These are phyloP conservation scores for Paulownia fortunei DNA, from an alignment of 257 asterid species.

Conservation along the genomic window DNA sequence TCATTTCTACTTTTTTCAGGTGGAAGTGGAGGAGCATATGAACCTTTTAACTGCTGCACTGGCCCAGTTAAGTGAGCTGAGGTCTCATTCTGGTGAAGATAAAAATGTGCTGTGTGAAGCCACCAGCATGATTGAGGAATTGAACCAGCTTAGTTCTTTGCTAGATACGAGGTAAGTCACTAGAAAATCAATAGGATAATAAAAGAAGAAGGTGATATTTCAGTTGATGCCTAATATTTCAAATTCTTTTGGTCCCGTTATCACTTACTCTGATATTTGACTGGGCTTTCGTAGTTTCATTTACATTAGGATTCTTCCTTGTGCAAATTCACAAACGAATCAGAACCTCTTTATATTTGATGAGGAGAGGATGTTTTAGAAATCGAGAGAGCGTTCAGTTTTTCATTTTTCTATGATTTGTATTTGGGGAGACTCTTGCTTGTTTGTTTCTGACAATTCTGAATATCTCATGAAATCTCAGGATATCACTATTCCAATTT, in stretches of 20 bases:
- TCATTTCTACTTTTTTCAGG: constrained; percentile 22
- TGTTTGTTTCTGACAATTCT: neutral
- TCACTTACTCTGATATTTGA: too few species aligned
- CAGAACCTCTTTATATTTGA: neutral
- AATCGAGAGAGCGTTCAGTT: too few species aligned
- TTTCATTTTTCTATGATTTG: neutral
- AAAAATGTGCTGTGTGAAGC: neutral
- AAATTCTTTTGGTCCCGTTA: too few species aligned
- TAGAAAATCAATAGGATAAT: neutral
- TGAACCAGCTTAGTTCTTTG: neutral
- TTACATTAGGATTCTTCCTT: neutral
- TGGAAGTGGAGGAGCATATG: constrained; percentile 29
- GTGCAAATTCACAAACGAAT: too few species aligned
- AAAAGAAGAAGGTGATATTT: too few species aligned
- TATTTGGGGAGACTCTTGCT: too few species aligned
- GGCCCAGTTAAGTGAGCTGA: constrained; percentile 9
- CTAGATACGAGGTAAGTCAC: constrained; percentile 17
- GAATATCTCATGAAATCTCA: too few species aligned
- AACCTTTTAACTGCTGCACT: constrained; percentile 19
- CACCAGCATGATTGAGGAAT: neutral
- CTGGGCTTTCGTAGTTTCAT: neutral
- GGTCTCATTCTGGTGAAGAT: constrained; percentile 27
- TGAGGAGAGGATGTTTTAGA: neutral
- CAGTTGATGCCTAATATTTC: too few species aligned
- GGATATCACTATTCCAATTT: too few species aligned